phyloP scores from a whole-genome alignment of 495 filamentous ascomycete species.

The Penicillium cataractarum region DNA sequence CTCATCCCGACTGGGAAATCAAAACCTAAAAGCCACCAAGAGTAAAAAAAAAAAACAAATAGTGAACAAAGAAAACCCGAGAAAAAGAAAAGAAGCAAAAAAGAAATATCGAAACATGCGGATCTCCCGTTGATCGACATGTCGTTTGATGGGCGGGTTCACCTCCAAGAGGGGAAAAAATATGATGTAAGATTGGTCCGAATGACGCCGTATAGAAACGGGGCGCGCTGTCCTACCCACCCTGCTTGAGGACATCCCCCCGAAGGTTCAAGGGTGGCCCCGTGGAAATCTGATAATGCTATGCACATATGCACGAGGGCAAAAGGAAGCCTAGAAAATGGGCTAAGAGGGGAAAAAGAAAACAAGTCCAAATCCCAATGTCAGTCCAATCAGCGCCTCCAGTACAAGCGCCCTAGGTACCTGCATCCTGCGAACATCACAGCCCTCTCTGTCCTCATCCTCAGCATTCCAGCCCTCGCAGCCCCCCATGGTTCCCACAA shows the following conservation, averaged over 20 bases:
- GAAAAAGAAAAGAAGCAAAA: not conserved
- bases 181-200: conserved; percentile 26
- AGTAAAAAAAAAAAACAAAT: not conserved
- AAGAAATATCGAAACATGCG: conserved; percentile 7
- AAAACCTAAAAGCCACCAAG: not conserved
- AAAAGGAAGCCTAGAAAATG: not conserved
- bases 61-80: not conserved
- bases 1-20: not conserved
- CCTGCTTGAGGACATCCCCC: not conserved
- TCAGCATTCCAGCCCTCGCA: not conserved
- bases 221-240: conserved; percentile 29
- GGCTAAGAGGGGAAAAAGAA: not conserved
- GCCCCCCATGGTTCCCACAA: not conserved
- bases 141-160: conserved; percentile 4
- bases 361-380: not conserved
- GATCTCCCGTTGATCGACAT: conserved; percentile 32
- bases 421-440: conserved; percentile 13
- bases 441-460: not conserved
- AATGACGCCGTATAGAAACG: conserved; percentile 21
- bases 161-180: not conserved
- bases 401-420: conserved; percentile 10
- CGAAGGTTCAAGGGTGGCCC: not conserved
- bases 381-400: conserved; percentile 4
- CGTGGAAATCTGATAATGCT: conserved; percentile 2
- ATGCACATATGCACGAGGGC: not conserved